phyloP scores from a whole-genome alignment of 192 early-diverging fungal species.

The Umbelopsis sp. region DNA sequence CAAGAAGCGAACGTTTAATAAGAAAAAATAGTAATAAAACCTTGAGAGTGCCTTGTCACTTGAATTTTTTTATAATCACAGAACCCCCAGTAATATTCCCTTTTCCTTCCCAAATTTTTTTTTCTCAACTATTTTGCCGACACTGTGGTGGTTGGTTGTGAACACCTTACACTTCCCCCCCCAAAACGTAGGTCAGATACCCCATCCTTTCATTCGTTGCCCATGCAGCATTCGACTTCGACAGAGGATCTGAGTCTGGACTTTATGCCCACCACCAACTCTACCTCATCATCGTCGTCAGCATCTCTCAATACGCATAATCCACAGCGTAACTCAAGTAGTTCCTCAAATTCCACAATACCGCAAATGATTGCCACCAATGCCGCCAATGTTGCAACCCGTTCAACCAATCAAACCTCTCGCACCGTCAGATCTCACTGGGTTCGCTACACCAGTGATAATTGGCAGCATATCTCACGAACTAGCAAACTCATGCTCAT shows the following conservation, averaged over 20 bases:
- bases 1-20: neutral
- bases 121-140: neutral
- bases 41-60: neutral
- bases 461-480: constrained; percentile 16
- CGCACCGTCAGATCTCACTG: constrained; percentile 6
- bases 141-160: too few relatives aligned
- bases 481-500: constrained; percentile 12
- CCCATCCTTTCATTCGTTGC: neutral
- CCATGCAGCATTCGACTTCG: constrained; percentile 14
- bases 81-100: too few relatives aligned
- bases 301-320: constrained; percentile 5
- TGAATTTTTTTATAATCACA: too few relatives aligned
- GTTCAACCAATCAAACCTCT: constrained; percentile 11
- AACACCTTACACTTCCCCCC: neutral
- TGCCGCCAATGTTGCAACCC: constrained; percentile 8
- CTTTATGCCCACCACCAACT: constrained; percentile 9
- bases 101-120: too few relatives aligned
- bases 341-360: neutral
- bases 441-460: constrained; percentile 14
- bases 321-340: constrained; percentile 6
- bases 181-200: neutral
- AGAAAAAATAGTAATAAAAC: neutral
- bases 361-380: constrained; percentile 12
- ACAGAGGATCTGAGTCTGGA: constrained; percentile 14
- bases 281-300: constrained; percentile 4